Percentiles rank a stretch among this genome's conserved stretches.
phyloP scores from a whole-genome alignment of 495 filamentous ascomycete species.

The Annulohypoxylon moriforme region DNA sequence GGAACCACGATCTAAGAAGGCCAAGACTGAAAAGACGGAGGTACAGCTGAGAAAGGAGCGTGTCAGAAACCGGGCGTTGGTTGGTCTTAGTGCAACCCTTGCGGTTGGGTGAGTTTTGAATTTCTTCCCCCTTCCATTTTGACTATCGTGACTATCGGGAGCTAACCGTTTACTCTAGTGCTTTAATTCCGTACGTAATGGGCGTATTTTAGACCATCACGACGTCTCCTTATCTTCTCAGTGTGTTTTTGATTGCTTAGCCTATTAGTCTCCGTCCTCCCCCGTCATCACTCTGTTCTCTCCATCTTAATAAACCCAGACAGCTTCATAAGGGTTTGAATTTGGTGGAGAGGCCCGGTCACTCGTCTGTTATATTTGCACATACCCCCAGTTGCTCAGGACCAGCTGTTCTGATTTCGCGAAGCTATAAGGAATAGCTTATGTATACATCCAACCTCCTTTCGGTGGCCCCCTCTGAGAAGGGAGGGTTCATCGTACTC shows the following conservation, averaged over 20 bases:
- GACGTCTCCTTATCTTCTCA: not conserved
- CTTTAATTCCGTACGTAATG: constrained; percentile 67
- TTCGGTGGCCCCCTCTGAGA: constrained; percentile 18
- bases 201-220: constrained; percentile 52
- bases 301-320: constrained; percentile 10
- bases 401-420: constrained; percentile 28
- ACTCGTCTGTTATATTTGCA: constrained; percentile 42
- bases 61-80: constrained; percentile 81
- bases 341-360: constrained; percentile 30
- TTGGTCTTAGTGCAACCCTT: constrained; percentile 85
- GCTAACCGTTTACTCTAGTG: constrained; percentile 54
- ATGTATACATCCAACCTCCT: constrained; percentile 44
- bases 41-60: constrained; percentile 83
- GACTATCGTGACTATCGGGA: constrained; percentile 16
- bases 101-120: constrained; percentile 82
- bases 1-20: constrained; percentile 73
- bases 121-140: not conserved
- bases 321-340: constrained; percentile 24
- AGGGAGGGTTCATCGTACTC: constrained; percentile 15
- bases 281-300: constrained; percentile 24
- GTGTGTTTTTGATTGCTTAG: constrained; percentile 29
- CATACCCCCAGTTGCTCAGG: constrained; percentile 44
- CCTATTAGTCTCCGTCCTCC: constrained; percentile 16
- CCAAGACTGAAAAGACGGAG: constrained; percentile 75
- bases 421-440: constrained; percentile 40